phyloP scores from a whole-genome alignment of 2,329 filamentous ascomycete genomes.

The Fusarium miscanthi region DNA sequence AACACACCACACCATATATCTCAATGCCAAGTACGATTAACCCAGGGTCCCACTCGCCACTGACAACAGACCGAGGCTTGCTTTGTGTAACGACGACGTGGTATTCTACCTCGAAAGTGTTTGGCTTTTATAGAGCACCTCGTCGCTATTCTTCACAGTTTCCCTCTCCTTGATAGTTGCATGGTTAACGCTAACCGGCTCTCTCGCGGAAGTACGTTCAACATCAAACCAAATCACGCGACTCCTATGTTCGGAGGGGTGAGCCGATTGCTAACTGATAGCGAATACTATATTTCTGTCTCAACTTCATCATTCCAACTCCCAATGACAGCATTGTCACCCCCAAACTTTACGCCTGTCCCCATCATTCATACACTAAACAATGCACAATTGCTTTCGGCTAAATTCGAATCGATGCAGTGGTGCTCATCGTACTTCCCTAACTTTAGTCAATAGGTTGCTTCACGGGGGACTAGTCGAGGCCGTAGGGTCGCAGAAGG shows the following conservation, averaged over 20 bases:
- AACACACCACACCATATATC: background rate
- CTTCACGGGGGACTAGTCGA: background rate
- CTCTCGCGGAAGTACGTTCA: background rate
- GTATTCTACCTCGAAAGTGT: too few relatives aligned
- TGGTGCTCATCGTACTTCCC: background rate
- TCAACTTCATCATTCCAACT: background rate
- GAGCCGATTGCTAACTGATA: background rate
- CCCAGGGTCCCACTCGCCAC: background rate
- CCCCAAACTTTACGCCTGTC: background rate
- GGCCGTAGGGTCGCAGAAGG: background rate
- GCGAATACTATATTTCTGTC: background rate
- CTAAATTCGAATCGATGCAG: background rate
- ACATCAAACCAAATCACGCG: background rate
- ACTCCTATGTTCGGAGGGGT: background rate
- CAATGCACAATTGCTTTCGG: background rate
- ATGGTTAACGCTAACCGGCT: background rate
- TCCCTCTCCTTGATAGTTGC: background rate
- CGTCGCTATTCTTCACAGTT: background rate
- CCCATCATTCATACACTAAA: background rate
- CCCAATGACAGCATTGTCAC: background rate
- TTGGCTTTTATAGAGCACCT: background rate
- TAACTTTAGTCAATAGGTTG: background rate
- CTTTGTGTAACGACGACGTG: background rate
- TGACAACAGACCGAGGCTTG: background rate
- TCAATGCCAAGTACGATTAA: slow-evolving; percentile 20